Conservation (phyloP, 768 basidiomycete species). For the Tubosaeta sp. region DNA sequence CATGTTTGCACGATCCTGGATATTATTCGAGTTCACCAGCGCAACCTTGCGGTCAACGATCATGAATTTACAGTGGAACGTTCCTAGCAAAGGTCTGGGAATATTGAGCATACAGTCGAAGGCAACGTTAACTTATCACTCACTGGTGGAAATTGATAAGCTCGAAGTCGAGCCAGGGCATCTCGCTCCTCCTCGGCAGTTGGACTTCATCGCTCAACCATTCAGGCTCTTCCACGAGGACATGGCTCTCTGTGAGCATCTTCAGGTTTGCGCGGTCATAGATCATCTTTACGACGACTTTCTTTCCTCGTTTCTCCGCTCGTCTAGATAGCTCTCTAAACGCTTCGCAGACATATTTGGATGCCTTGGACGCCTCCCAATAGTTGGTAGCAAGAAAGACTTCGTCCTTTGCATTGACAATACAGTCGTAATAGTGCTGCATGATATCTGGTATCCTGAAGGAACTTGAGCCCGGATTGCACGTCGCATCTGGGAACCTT, state of each 20-base stretch:
- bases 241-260: slow-evolving; percentile 45
- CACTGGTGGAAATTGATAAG: slow-evolving; percentile 52
- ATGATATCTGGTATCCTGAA: slow-evolving; percentile 67
- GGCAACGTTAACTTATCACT: background rate
- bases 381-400: slow-evolving; percentile 68
- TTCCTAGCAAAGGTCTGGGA: slow-evolving; percentile 49
- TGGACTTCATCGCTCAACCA: slow-evolving; percentile 45
- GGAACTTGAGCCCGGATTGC: slow-evolving; percentile 8
- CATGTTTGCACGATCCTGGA: slow-evolving; percentile 52
- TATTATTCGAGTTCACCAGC: slow-evolving; percentile 63
- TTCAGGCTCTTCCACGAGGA: slow-evolving; percentile 41
- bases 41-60: slow-evolving; percentile 67
- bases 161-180: slow-evolving; percentile 57
- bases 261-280: slow-evolving; percentile 64
- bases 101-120: background rate
- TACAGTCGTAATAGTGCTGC: slow-evolving; percentile 60
- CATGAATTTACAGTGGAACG: slow-evolving; percentile 70
- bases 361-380: slow-evolving; percentile 49
- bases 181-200: slow-evolving; percentile 50
- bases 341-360: slow-evolving; percentile 47
- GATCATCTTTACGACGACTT: slow-evolving; percentile 60
- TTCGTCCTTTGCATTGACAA: slow-evolving; percentile 58
- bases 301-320: slow-evolving; percentile 40
- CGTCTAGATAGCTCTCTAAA: slow-evolving; percentile 49
- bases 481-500: slow-evolving; percentile 11